Percentiles rank a stretch among this genome's conserved stretches.
phyloP scores from a whole-genome alignment of 1,284 basidiomycete species.

The Ustilago trichophora region DNA sequence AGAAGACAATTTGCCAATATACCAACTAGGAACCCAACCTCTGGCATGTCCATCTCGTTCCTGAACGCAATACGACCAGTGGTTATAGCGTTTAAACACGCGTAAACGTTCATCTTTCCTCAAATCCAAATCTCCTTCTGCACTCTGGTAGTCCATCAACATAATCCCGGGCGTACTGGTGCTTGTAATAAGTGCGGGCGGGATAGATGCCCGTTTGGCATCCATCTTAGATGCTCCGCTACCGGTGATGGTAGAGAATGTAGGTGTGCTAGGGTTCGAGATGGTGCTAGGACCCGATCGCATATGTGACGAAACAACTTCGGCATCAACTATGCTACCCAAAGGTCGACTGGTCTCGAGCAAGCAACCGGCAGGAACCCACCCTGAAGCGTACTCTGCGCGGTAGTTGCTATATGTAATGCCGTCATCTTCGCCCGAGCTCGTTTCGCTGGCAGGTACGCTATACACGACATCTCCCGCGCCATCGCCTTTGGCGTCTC shows the following conservation, averaged over 20 bases:
- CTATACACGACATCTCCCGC: conserved; percentile 81
- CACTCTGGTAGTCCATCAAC: conserved; percentile 89
- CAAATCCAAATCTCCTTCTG: conserved; percentile 83
- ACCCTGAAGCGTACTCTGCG: conserved; percentile 57
- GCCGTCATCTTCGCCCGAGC: conserved; percentile 33
- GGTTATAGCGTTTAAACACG: conserved; percentile 95
- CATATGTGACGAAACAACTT: conserved; percentile 3
- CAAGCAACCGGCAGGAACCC: conserved; percentile 77
- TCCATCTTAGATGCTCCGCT: conserved; percentile 12
- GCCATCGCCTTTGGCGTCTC: conserved; percentile 78
- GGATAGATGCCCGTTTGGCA: conserved; percentile 72
- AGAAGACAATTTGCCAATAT: conserved; percentile 47
- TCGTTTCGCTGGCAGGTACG: conserved; percentile 73
- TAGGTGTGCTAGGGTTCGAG: conserved; percentile 42
- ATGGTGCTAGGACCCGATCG: conserved; percentile 23
- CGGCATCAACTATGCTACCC: conserved; percentile 61
- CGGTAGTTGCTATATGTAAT: conserved; percentile 27
- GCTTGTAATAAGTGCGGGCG: conserved; percentile 86
- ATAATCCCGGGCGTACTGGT: conserved; percentile 93
- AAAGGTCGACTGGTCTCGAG: conserved; percentile 76
- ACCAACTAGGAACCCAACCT: conserved; percentile 66
- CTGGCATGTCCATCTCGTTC: conserved; percentile 55
- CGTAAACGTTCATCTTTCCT: conserved; percentile 84
- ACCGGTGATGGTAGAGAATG: conserved; percentile 10
- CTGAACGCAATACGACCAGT: conserved; percentile 80